These are phyloP conservation scores for Karstenula rhodostoma DNA, from an alignment of 2,329 filamentous ascomycete species.

Conservation along the genomic window DNA sequence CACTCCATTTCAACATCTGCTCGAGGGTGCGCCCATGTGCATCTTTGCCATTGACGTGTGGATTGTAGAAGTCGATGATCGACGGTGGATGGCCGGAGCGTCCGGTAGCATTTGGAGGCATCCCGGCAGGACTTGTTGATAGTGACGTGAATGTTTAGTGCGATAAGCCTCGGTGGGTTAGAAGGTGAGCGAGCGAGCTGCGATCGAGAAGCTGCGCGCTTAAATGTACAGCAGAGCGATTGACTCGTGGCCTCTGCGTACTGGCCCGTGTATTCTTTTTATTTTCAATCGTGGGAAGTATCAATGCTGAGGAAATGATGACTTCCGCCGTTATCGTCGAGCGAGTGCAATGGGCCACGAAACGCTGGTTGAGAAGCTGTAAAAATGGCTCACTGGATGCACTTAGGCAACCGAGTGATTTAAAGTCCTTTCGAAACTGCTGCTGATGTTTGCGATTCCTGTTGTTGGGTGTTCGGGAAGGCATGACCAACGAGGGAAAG, in stretches of 20 bases:
- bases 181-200: background rate
- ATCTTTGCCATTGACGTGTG: slow-evolving; percentile 47
- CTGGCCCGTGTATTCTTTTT: background rate
- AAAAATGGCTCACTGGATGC: background rate
- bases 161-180: background rate
- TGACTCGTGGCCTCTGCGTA: background rate
- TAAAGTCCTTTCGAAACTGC: background rate
- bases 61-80: slow-evolving; percentile 59
- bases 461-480: background rate
- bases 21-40: slow-evolving; percentile 53
- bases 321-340: background rate
- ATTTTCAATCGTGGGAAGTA: background rate
- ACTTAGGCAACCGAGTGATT: background rate
- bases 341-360: background rate
- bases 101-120: background rate
- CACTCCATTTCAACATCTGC: slow-evolving; percentile 56
- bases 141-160: background rate
- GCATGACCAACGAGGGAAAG: background rate
- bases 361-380: background rate
- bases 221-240: background rate
- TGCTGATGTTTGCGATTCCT: background rate
- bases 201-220: background rate
- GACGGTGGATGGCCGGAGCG: slow-evolving; percentile 18
- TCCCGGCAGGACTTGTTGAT: background rate
- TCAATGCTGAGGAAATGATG: background rate